phyloP scores from a whole-genome alignment of 169 alveolate species.

The Blepharisma undulans region DNA sequence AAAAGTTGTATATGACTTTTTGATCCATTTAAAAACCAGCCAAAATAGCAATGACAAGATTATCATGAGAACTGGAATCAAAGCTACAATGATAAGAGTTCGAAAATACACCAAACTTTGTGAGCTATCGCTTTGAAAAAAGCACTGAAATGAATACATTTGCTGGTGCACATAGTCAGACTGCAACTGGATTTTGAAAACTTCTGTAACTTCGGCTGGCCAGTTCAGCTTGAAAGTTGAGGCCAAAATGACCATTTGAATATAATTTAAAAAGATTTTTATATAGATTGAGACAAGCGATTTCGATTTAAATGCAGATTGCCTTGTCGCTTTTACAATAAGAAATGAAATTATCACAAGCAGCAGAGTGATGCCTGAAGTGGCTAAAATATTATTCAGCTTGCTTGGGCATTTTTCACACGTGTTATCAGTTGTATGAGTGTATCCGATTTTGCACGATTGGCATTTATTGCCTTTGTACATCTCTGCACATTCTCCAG shows the following conservation, averaged over 20 bases:
- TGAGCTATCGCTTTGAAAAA: not conserved
- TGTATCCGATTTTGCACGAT: constrained; percentile 17
- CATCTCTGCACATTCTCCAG: constrained; percentile 8
- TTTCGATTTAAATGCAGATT: constrained; percentile 8
- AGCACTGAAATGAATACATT: constrained; percentile 53
- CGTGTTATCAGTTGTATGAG: not conserved
- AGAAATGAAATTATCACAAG: not conserved
- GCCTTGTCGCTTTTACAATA: constrained; percentile 5
- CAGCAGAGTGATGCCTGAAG: constrained; percentile 7
- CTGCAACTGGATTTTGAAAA: constrained; percentile 25
- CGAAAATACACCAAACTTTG: not conserved
- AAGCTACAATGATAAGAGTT: not conserved
- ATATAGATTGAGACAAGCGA: not conserved
- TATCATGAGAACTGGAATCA: not conserved
- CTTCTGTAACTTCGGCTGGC: constrained; percentile 39
- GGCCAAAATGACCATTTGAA: constrained; percentile 46
- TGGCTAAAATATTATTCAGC: not conserved
- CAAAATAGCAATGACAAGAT: not conserved
- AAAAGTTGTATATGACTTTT: not conserved
- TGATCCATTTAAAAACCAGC: not conserved
- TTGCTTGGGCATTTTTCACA: constrained; percentile 34
- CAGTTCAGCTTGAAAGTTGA: constrained; percentile 55
- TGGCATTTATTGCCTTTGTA: constrained; percentile 35
- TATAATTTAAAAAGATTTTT: constrained; percentile 32
- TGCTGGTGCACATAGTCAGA: constrained; percentile 43